phyloP scores from a whole-genome alignment of 768 basidiomycete species.

The Lepiota subincarnata region DNA sequence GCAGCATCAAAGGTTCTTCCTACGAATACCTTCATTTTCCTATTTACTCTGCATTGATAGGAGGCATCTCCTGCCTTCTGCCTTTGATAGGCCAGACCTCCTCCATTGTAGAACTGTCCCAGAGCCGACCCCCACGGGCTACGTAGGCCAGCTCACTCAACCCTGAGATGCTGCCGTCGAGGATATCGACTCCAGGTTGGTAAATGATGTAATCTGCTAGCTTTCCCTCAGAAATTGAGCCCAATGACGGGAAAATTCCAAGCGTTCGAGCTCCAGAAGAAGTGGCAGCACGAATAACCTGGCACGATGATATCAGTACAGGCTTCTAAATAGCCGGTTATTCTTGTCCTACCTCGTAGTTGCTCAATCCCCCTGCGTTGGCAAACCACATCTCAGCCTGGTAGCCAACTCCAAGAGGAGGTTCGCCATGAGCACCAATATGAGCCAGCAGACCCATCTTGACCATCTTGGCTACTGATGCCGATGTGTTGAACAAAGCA shows the following conservation, averaged over 20 bases:
- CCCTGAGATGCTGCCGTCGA: slow-evolving; percentile 40
- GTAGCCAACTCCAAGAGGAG: slow-evolving; percentile 70
- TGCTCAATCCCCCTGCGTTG: slow-evolving; percentile 57
- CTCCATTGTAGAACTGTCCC: slow-evolving; percentile 63
- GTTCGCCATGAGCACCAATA: slow-evolving; percentile 74
- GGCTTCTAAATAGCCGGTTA: neutral
- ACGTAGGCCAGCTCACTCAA: slow-evolving; percentile 54
- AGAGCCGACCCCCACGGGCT: slow-evolving; percentile 63
- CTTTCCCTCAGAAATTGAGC: slow-evolving; percentile 60
- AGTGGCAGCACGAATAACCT: slow-evolving; percentile 71
- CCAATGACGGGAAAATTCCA: slow-evolving; percentile 57
- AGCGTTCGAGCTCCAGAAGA: slow-evolving; percentile 60
- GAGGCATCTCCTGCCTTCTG: slow-evolving; percentile 49
- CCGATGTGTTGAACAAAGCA: slow-evolving; percentile 65
- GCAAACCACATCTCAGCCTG: slow-evolving; percentile 72
- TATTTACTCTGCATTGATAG: slow-evolving; percentile 47
- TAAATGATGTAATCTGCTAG: slow-evolving; percentile 71
- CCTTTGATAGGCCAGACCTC: slow-evolving; percentile 72
- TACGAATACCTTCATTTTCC: no score
- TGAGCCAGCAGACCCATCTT: slow-evolving; percentile 55
- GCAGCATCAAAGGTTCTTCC: no score
- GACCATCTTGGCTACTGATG: slow-evolving; percentile 67
- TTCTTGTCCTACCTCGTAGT: slow-evolving; percentile 52
- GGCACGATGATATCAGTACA: neutral
- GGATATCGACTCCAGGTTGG: slow-evolving; percentile 53